Evolutionary conservation across 257 asterid genomes (phyloP), one percentile per base, ranked within the genome.

Genomic region (Penstemon newberryi): DNA sequence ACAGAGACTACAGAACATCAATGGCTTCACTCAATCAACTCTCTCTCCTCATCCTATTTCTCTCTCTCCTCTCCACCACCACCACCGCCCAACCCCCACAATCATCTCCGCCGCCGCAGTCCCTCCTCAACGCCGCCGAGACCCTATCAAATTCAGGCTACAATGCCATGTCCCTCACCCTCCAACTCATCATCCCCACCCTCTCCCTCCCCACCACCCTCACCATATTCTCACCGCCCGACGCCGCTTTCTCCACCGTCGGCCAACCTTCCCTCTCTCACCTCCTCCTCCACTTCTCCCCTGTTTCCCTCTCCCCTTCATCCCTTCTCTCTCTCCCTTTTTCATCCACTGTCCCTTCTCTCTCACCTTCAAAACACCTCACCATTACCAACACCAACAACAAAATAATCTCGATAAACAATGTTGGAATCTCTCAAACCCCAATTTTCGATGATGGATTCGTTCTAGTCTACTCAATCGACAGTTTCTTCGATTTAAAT

Each of bases 151-250:
- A 69, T 51, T 84, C 92, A 41, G 96, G 94, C 59, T 86, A 80
- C 80, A 60, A 52, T 0, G 81, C 96, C 36, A 92, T 92, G 98
- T 83, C 96, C 7, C 87, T 89, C 72, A 83, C 87, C 33, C 82
- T 92, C 60, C 82, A 84, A 13, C 81, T 79, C 74, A 71, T 81
- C 63, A 72, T 84, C 4, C 70, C 73, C 11, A 63, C 66, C 15
- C 79, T 82, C 37, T 79, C 81, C 67, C 73, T 66, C 75, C 79
- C 81, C 33, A 62, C 75, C 43, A 36, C 84, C 41, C 82, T 88
- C 67, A 89, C 96, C 42, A 75, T 92, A 19, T 92, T 92, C 83
- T 71, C 95, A 3, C 98, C 96, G 40, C 95, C 96, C 13, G 86
- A 91, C 72, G 41, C 86, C 41, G 77, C 89, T 69, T 91, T 91